Conservation (phyloP, 768 basidiomycete genomes). For the Mycena kentingensis region DNA sequence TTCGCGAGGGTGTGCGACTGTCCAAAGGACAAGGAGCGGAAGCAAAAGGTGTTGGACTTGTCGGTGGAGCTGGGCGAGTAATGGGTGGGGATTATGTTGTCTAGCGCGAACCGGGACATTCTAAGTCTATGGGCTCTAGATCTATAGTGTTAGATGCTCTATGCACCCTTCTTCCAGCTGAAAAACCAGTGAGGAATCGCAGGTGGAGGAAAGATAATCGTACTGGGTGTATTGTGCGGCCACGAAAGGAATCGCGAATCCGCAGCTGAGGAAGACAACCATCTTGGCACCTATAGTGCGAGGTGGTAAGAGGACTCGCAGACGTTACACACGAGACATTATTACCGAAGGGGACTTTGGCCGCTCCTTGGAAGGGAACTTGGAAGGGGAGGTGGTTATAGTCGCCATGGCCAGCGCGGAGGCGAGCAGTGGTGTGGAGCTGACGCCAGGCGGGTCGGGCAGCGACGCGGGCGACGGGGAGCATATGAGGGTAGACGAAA, state of each 20-base stretch:
- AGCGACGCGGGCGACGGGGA: conserved; percentile 45
- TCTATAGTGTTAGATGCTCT: conserved; percentile 2
- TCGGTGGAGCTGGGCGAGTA: conserved; percentile 14
- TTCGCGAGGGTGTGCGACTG: conserved; percentile 71
- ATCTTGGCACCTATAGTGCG: conserved; percentile 46
- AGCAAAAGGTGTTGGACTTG: conserved; percentile 30
- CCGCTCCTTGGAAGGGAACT: conserved; percentile 49
- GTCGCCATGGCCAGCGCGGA: conserved; percentile 53
- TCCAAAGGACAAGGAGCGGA: conserved; percentile 43
- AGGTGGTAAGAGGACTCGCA: conserved; percentile 27
- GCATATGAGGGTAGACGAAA: conserved; percentile 24
- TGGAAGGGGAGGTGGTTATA: conserved; percentile 66
- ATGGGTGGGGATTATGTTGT: background rate
- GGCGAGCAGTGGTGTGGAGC: conserved; percentile 44
- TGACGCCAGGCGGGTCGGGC: conserved; percentile 44
- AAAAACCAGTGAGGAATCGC: background rate
- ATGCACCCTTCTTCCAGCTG: conserved; percentile 15
- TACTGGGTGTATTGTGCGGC: conserved; percentile 68
- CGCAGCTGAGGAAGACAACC: conserved; percentile 46
- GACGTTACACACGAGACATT: background rate
- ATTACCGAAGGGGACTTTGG: conserved; percentile 18
- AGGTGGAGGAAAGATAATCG: conserved; percentile 31
- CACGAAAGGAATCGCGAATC: conserved; percentile 69
- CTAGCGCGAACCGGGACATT: conserved; percentile 5
- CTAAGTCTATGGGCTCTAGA: conserved; percentile 22